Evolutionary conservation across 176 grass and related monocot species (phyloP).

Genomic region (Aegilops speltoides): DNA sequence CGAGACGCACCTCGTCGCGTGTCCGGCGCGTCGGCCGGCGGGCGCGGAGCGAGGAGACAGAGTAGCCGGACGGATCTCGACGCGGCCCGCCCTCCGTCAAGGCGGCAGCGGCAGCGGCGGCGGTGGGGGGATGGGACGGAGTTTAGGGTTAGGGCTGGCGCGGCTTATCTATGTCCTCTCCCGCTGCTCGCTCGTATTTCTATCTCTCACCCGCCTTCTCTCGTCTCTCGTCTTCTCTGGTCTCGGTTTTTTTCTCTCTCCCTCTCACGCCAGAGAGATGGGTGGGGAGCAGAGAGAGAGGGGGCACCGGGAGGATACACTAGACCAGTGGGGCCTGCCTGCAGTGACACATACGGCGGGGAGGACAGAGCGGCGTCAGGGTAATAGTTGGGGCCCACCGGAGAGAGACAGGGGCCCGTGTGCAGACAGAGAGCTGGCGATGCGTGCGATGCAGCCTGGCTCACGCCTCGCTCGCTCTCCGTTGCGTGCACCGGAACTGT

Average conservation of each 20-base stretch:
- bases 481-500: background rate
- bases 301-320: background rate
- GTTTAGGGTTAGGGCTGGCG: slow-evolving; percentile 54
- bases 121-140: background rate
- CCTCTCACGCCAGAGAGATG: background rate
- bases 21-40: background rate
- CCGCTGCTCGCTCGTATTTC: slow-evolving; percentile 38
- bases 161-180: slow-evolving; percentile 19
- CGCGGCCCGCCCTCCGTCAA: background rate
- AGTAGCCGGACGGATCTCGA: slow-evolving; percentile 15
- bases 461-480: too few relatives aligned
- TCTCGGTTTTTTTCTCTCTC: background rate
- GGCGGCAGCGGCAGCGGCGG: background rate
- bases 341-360: background rate
- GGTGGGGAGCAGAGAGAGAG: background rate
- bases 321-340: background rate
- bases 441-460: background rate
- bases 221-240: slow-evolving; percentile 12
- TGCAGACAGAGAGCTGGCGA: background rate
- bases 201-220: slow-evolving; percentile 28
- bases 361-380: background rate
- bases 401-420: background rate
- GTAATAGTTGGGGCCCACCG: background rate
- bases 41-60: background rate
- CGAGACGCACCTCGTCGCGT: slow-evolving; percentile 33